Conservation (phyloP, 164 flowering plant species). For the Nelumbo lutea region DNA sequence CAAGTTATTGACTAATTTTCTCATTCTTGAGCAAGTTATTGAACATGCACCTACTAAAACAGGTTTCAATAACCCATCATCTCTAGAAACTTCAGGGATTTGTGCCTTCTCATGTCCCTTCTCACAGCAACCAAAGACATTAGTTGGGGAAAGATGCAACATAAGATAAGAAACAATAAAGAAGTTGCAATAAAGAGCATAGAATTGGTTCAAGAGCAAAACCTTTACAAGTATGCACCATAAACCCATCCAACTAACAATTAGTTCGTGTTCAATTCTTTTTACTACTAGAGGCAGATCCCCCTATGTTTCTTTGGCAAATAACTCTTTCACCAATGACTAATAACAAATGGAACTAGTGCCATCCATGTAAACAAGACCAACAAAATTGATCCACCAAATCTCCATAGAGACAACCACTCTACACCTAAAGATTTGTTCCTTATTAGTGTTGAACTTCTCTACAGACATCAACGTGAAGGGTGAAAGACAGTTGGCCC, state of each 20-base stretch:
- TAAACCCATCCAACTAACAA: slow-evolving; percentile 71
- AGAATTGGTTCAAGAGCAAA: slow-evolving; percentile 61
- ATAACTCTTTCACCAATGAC: slow-evolving; percentile 50
- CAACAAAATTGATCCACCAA: slow-evolving; percentile 64
- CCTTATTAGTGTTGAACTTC: slow-evolving; percentile 66
- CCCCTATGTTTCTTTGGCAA: slow-evolving; percentile 57
- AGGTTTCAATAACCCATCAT: slow-evolving; percentile 12
- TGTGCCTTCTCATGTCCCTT: slow-evolving; percentile 20
- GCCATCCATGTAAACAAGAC: slow-evolving; percentile 32
- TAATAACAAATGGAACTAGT: slow-evolving; percentile 29
- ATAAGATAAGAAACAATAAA: slow-evolving; percentile 32
- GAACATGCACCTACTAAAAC: background rate
- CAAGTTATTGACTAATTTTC: no score
- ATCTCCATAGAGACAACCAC: slow-evolving; percentile 62
- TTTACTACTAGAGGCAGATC: slow-evolving; percentile 65
- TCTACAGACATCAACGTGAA: slow-evolving; percentile 65
- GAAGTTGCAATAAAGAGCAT: slow-evolving; percentile 33
- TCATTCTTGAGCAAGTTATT: no score
- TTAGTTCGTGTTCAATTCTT: slow-evolving; percentile 53
- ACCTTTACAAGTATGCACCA: slow-evolving; percentile 46
- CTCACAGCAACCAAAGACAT: slow-evolving; percentile 26
- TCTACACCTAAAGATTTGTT: slow-evolving; percentile 89
- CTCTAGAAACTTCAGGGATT: slow-evolving; percentile 11
- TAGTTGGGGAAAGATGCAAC: slow-evolving; percentile 31
- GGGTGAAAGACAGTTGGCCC: slow-evolving; percentile 84